Percentiles rank a stretch among this genome's conserved stretches.
Evolutionary conservation across 257 asterid genomes (phyloP).

Genomic region (Solanum rostratum): DNA sequence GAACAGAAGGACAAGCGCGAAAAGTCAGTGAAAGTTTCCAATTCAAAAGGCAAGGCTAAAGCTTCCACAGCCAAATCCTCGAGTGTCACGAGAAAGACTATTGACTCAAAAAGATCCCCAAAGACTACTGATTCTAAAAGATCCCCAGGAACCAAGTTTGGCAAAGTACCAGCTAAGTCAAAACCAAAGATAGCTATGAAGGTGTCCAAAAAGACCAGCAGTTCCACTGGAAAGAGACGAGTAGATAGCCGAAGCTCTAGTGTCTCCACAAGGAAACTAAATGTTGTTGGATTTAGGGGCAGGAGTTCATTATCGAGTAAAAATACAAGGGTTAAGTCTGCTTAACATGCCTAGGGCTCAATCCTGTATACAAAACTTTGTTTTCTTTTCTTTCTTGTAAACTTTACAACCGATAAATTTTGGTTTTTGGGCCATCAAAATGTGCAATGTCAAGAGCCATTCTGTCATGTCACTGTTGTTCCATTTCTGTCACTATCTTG

Average conservation of each 20-base stretch:
- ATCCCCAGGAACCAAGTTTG: conserved; percentile 14
- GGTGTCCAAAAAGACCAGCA: conserved; percentile 19
- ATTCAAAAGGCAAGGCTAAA: conserved; percentile 26
- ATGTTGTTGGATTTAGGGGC: conserved; percentile 94
- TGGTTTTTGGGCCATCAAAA: not conserved
- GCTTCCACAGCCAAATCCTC: conserved; percentile 22
- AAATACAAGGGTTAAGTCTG: conserved; percentile 18
- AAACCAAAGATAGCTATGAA: conserved; percentile 24
- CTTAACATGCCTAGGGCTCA: conserved; percentile 12
- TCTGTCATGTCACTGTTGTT: not conserved
- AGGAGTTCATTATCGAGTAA: conserved; percentile 33
- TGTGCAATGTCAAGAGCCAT: not conserved
- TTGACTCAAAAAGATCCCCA: not conserved
- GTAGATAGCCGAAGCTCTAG: conserved; percentile 18
- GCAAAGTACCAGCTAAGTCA: conserved; percentile 21
- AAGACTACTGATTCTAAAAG: not conserved
- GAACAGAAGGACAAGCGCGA: conserved; percentile 62
- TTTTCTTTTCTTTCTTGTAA: not conserved
- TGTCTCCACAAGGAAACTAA: conserved; percentile 47
- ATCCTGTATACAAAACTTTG: not conserved
- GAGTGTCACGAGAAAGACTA: conserved; percentile 23
- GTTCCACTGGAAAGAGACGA: conserved; percentile 31
- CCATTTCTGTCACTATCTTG: not conserved
- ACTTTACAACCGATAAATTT: not conserved
- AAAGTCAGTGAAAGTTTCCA: conserved; percentile 37